Base-by-base conservation (phyloP, 164 flowering plant species). In the Akebia trifoliata region DNA sequence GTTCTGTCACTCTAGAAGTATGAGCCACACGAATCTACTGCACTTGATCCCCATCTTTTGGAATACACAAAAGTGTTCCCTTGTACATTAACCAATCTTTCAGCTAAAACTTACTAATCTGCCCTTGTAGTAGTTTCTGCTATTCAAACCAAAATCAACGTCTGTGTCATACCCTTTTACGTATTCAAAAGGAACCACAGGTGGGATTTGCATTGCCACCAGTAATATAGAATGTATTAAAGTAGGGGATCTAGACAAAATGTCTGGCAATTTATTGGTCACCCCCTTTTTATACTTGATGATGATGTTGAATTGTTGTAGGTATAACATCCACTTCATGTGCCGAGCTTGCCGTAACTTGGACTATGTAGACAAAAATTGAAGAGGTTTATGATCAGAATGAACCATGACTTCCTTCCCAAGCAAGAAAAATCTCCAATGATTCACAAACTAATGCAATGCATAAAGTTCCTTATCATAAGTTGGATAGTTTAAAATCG, bases 271-370 rank as follows among this genome's bases (percentile, higher is more conserved):
- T n/a, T 39, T 39, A n/a, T n/a, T n/a, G n/a, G n/a, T 39, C 4
- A 39, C 43, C n/a, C 43, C n/a, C 14, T 39, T 39, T n/a, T 44
- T 44, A 24, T 44, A 44, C 25, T 44, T 44, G 25, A 1, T 0
- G 18, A 34, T 8, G 18, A 44, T 44, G 7, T 25, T 12, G 22
- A 50, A 50, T 30, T 50, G 36, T 5, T 47, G 51, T 9, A 47
- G 31, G 25, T 47, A 47, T 6, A 31, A 47, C 51, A 47, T 47
- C 51, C 54, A 50, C 21, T 50, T 50, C 54, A 50, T 50, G 12
- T 50, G 54, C 8, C 54, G 5, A 29, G 54, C 37, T 15, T 50
- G 37, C 21, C 30, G 37, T 24, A 44, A 17, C 54, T 50, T 26
- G 10, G 37, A 29, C 31, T 47, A 11, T 22, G 51, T 25, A 22